Evolutionary conservation across 1,139 yeast genomes (phyloP).

Genomic region (Diutina mesorugosa): DNA sequence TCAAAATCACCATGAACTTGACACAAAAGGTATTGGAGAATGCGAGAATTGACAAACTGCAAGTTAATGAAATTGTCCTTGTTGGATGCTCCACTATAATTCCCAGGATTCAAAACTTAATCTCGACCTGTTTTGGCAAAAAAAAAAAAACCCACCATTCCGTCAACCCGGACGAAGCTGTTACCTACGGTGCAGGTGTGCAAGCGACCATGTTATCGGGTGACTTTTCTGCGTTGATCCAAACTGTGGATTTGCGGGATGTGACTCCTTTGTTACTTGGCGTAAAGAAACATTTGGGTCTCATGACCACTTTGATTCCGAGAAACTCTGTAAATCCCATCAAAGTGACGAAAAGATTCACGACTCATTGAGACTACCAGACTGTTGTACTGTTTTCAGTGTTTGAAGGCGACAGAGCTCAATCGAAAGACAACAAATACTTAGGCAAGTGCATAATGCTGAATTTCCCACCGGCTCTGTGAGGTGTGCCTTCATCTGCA

Average conservation of each 20-base stretch:
- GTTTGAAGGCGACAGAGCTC: neutral
- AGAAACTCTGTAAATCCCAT: neutral
- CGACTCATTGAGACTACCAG: constrained; percentile 1
- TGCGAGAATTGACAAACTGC: constrained; percentile 31
- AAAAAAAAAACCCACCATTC: constrained; percentile 88
- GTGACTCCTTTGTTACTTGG: neutral
- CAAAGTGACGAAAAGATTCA: neutral
- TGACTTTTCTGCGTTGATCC: constrained; percentile 15
- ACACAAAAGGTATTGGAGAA: constrained; percentile 88
- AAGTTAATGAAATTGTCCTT: constrained; percentile 81
- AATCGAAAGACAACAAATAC: neutral
- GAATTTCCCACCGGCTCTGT: neutral
- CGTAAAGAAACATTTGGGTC: neutral
- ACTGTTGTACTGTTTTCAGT: constrained; percentile 1
- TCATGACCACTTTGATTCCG: neutral
- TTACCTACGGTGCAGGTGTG: constrained; percentile 42
- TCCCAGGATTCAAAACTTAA: constrained; percentile 89
- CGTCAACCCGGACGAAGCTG: constrained; percentile 79
- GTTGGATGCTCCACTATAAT: constrained; percentile 98
- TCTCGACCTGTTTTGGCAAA: constrained; percentile 85
- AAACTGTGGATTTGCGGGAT: constrained; percentile 2
- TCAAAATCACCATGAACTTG: constrained; percentile 84
- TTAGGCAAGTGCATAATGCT: neutral
- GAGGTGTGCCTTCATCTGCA: neutral
- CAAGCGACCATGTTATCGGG: constrained; percentile 95